Percentiles rank a stretch among this genome's conserved stretches.
Conservation (phyloP, 2,329 filamentous ascomycete species). For the Aspergillus neotritici region DNA sequence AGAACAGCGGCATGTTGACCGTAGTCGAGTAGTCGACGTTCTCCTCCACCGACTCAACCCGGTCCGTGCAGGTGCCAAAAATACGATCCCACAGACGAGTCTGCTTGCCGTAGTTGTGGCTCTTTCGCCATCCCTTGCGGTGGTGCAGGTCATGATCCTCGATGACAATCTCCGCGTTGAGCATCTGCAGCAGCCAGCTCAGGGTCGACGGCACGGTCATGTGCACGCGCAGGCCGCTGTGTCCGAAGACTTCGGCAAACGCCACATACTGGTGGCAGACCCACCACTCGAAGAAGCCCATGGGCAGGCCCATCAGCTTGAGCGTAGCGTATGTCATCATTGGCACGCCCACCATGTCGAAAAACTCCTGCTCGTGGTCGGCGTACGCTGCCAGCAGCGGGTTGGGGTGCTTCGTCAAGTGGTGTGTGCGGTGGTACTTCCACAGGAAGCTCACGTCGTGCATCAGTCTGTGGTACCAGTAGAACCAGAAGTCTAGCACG, state of each 20-base stretch:
- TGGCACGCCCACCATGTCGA: conserved; percentile 9
- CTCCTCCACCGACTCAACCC: conserved; percentile 2
- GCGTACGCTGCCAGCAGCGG: conserved; percentile 7
- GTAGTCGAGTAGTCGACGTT: conserved; percentile 8
- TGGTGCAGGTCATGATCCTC: conserved; percentile 8
- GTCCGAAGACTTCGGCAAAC: conserved; percentile 8
- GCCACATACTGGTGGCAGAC: conserved; percentile 8
- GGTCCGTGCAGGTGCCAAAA: conserved; percentile 5
- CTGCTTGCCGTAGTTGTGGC: conserved; percentile 10
- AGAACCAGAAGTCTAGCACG: conserved; percentile 15
- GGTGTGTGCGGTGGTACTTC: conserved; percentile 12
- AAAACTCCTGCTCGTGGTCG: conserved; percentile 10
- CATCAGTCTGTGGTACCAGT: conserved; percentile 10
- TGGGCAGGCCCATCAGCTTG: conserved; percentile 1
- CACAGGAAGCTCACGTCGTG: conserved; percentile 8
- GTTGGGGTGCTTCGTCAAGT: conserved; percentile 11
- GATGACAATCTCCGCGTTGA: conserved; percentile 6
- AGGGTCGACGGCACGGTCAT: conserved; percentile 2
- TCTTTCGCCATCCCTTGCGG: conserved; percentile 9
- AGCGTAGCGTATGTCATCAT: conserved; percentile 4
- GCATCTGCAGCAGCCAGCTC: conserved; percentile 1
- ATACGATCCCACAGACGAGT: conserved; percentile 8
- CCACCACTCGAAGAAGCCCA: conserved; percentile 13
- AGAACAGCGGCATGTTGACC: conserved; percentile 5
- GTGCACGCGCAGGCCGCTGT: conserved; percentile 8